phyloP scores from a whole-genome alignment of 805 yeast genomes.

The Ogataea dorogensis region DNA sequence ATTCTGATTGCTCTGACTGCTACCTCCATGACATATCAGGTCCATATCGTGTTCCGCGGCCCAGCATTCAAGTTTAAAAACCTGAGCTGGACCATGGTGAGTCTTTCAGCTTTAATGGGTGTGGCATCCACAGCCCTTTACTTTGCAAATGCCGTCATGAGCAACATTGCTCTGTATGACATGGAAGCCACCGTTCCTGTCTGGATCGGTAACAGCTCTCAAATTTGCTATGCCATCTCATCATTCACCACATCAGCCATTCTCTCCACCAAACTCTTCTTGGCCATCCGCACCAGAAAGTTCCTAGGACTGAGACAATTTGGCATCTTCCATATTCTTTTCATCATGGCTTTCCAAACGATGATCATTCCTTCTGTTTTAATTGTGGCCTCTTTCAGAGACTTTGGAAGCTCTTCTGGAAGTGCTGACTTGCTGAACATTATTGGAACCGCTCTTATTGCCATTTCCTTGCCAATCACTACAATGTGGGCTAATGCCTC shows the following conservation, averaged over 20 bases:
- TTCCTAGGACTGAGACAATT: conserved; percentile 79
- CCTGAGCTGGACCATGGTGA: conserved; percentile 40
- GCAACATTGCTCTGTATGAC: conserved; percentile 36
- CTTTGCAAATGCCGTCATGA: conserved; percentile 48
- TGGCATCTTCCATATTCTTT: conserved; percentile 73
- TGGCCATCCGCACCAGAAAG: conserved; percentile 72
- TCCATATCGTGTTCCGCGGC: conserved; percentile 64
- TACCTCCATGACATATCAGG: conserved; percentile 67
- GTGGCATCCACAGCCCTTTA: conserved; percentile 58
- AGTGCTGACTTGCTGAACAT: conserved; percentile 42
- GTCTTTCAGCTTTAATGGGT: conserved; percentile 44
- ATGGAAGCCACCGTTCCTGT: conserved; percentile 20
- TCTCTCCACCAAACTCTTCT: conserved; percentile 58
- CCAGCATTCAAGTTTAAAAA: conserved; percentile 41
- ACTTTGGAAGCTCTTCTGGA: conserved; percentile 31
- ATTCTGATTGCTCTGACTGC: conserved; percentile 62
- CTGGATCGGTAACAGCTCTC: conserved; percentile 52
- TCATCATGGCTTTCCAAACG: conserved; percentile 81
- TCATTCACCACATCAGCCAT: conserved; percentile 60
- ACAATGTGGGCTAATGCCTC: conserved; percentile 85
- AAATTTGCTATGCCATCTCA: conserved; percentile 66
- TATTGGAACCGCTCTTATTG: conserved; percentile 59
- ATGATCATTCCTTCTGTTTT: conserved; percentile 74
- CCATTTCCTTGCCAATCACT: conserved; percentile 74
- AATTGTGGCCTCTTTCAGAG: conserved; percentile 50